These are phyloP conservation scores for Pichia nakasei DNA, from an alignment of 805 yeast species.

Conservation along the genomic window DNA sequence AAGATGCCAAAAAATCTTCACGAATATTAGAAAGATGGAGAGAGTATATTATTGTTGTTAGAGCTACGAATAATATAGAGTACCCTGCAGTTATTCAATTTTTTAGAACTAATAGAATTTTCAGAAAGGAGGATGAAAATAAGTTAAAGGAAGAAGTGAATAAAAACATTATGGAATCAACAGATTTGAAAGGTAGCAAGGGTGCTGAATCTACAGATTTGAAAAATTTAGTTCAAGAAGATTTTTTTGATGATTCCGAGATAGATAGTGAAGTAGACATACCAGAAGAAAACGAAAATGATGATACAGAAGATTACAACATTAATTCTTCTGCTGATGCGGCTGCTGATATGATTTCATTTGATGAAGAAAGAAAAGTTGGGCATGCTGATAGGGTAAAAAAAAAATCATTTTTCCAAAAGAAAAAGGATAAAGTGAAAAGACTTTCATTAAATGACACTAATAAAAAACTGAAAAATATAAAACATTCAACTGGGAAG, in stretches of 20 bases:
- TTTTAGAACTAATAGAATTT: slow-evolving; percentile 37
- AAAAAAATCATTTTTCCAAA: not conserved
- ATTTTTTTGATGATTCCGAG: not conserved
- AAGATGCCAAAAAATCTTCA: slow-evolving; percentile 26
- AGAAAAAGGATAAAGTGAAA: not conserved
- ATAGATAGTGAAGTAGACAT: not conserved
- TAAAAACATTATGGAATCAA: not conserved
- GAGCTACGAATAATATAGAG: slow-evolving; percentile 45
- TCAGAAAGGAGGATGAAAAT: slow-evolving; percentile 12
- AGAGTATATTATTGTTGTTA: slow-evolving; percentile 65
- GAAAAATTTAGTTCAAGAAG: not conserved
- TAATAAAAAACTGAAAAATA: not conserved
- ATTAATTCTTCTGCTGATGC: no score
- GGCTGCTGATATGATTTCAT: not conserved
- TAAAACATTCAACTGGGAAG: not conserved
- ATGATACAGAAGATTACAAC: not conserved
- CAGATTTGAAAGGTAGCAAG: not conserved
- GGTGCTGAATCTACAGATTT: not conserved
- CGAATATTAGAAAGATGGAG: slow-evolving; percentile 66
- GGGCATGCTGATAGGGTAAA: not conserved
- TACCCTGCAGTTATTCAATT: slow-evolving; percentile 58
- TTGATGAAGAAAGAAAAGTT: not conserved
- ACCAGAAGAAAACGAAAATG: not conserved
- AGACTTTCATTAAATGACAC: not conserved
- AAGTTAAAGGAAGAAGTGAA: not conserved